Conservation (phyloP, 2,329 filamentous ascomycete genomes). For the Pseudonectria buxi region DNA sequence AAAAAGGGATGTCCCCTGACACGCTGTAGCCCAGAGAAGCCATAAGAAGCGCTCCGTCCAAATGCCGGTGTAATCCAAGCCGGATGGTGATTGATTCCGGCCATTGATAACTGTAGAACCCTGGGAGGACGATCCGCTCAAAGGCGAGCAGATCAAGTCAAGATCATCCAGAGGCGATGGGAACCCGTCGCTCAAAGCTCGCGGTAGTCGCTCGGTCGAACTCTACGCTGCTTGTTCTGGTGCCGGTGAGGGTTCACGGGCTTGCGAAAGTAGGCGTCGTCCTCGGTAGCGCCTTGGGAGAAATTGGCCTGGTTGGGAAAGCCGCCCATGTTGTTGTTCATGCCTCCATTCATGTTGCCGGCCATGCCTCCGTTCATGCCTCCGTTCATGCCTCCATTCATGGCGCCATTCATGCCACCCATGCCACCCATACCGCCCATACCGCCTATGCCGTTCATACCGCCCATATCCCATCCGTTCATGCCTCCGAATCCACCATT, state of each 20-base stretch:
- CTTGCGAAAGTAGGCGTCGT: slow-evolving; percentile 90
- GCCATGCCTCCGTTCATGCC: slow-evolving; percentile 35
- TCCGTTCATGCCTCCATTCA: slow-evolving; percentile 24
- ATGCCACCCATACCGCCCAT: slow-evolving; percentile 25
- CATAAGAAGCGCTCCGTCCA: too few relatives aligned
- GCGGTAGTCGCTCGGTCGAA: slow-evolving; percentile 84
- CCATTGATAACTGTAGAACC: too few relatives aligned
- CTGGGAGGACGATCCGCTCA: too few relatives aligned
- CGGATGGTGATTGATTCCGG: too few relatives aligned
- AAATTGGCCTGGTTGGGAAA: slow-evolving; percentile 35
- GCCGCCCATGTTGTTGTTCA: slow-evolving; percentile 26
- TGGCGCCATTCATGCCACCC: slow-evolving; percentile 23
- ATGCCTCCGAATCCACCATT: slow-evolving; percentile 4
- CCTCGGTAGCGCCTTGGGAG: slow-evolving; percentile 57
- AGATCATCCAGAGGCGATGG: too few relatives aligned
- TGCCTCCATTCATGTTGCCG: slow-evolving; percentile 24
- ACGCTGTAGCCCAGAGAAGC: too few relatives aligned
- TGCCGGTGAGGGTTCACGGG: slow-evolving; percentile 92
- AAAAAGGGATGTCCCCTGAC: too few relatives aligned
- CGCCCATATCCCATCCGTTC: slow-evolving; percentile 9
- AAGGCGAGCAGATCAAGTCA: too few relatives aligned
- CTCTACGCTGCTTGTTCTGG: slow-evolving; percentile 70
- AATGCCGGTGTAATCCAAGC: too few relatives aligned
- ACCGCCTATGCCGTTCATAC: slow-evolving; percentile 13
- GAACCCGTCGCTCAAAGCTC: slow-evolving; percentile 59